Evolutionary conservation across 169 alveolate species (phyloP), one percentile per base, ranked within the genome.

Genomic region (Cardiosporidium cionae): DNA sequence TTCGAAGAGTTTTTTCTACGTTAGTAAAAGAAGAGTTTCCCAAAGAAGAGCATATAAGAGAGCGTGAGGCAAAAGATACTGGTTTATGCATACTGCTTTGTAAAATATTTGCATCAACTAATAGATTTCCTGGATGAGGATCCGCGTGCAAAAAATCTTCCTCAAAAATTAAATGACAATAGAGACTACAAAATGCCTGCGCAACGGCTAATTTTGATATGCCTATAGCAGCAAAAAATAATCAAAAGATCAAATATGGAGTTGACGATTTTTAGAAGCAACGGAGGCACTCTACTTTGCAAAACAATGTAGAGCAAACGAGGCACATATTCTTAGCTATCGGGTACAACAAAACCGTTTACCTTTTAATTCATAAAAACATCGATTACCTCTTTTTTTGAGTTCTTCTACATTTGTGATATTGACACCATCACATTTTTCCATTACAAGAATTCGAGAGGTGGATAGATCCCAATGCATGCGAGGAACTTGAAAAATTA

Each of bases 41-140:
- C 70, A 70, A 54, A 32, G 77, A 70, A 16, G 77, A 29, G 3
- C 54, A 44, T 29, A 70, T 7, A 7, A 70, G 37, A 29, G 36
- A 3, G 23, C 3, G 3, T 36, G 68, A 25, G n/a, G 75, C 22
- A 2, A n/a, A 67, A 23, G 32, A 7, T n/a, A n/a, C 34, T 32
- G 25, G 44, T 37, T 4, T n/a, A 70, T 53, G 74, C 53, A 34
- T 52, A 28, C 54, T 54, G 9, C 0, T 16, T 28, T 33, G 58
- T 35, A 33, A 9, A 54, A 34, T 34, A 27, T 63, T 66, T 0
- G 69, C 67, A 65, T 75, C 68, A 4, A 92, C 91, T 28, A 86
- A 83, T 22, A 91, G 76, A 78, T 92, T 92, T 7, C 96, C 96
- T 3, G 96, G 96, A 70, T 92, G 96, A 0, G 96, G 96, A 63